Base-by-base conservation (phyloP, 441 rosid genomes). In the Capsella rubella region DNA sequence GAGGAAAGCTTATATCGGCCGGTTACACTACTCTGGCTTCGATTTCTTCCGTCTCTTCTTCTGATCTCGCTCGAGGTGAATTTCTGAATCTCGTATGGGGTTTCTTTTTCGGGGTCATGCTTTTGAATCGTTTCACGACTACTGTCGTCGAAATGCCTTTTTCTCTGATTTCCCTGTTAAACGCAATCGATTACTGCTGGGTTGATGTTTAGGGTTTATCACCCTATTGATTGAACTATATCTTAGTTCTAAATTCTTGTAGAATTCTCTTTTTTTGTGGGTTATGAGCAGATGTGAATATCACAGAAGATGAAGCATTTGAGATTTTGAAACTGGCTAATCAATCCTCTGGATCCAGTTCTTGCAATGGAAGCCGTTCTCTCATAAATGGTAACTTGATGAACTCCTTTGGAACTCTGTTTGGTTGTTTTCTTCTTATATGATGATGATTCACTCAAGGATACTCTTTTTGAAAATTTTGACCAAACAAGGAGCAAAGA, bases 1-100 rank as follows among this genome's bases (percentile, higher is more conserved):
- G 89, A 75, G 89, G 92, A 78, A 93, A 91, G 80, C 87, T 89
- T 5, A 82, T 89, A 51, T 80, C 90, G 2, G 89, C 89, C 0
- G 92, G 97, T 67, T 91, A 88, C 75, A 79, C 86, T 76, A 81
- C 89, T 49, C 82, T 87, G 35, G 77, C 95, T 10, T 85, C 87
- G 25, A 85, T 89, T 51, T 82, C 90, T 71, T 84, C 92, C 1
- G 76, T 78, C 67, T 83, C 95, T 35, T 67, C 90, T 9, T 67
- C 89, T 8, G 81, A 63, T 71, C 90, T 91, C 45, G 84, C 93
- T 76, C 84, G 90, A 49, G 92, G 98, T 93, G 18, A 45, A 9
- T 16, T 54, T 35, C 43, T 32, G 5, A 58, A 11, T 65, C 34
- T 60, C 31, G 42, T 28, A 2, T 39, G 0, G 32, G 53, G 42